Evolutionary conservation across 306 rosid genomes (phyloP).

Genomic region (Acacia crassicarpa): DNA sequence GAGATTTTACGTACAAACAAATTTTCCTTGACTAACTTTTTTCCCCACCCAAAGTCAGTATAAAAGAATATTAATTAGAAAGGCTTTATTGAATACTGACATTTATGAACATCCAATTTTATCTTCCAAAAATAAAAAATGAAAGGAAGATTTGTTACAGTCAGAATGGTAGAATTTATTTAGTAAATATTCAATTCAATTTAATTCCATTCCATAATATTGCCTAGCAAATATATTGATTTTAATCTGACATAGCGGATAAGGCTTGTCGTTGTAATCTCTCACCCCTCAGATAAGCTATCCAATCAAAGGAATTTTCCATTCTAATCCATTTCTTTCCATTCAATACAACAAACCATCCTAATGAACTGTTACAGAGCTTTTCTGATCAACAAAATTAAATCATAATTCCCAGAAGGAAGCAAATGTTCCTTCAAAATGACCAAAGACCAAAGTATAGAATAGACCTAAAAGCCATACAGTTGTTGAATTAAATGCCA

Average conservation of each 20-base stretch:
- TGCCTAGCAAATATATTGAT: neutral
- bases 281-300: neutral
- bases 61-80: conserved; percentile 6
- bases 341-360: neutral
- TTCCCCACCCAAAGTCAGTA: neutral
- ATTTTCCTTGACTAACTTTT: neutral
- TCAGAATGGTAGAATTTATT: neutral
- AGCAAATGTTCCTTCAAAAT: conserved; percentile 12
- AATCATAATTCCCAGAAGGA: conserved; percentile 4
- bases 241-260: neutral
- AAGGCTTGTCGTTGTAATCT: neutral
- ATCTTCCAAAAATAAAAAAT: conserved; percentile 16
- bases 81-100: conserved; percentile 11
- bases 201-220: neutral
- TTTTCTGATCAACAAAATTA: neutral
- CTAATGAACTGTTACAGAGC: neutral
- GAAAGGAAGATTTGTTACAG: conserved; percentile 7
- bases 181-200: neutral
- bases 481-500: neutral
- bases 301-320: neutral
- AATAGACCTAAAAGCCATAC: neutral
- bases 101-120: conserved; percentile 21
- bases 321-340: neutral
- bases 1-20: neutral
- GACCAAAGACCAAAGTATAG: neutral